Conservation (phyloP, 345 rosid genomes). For the Aegle marmelos region DNA sequence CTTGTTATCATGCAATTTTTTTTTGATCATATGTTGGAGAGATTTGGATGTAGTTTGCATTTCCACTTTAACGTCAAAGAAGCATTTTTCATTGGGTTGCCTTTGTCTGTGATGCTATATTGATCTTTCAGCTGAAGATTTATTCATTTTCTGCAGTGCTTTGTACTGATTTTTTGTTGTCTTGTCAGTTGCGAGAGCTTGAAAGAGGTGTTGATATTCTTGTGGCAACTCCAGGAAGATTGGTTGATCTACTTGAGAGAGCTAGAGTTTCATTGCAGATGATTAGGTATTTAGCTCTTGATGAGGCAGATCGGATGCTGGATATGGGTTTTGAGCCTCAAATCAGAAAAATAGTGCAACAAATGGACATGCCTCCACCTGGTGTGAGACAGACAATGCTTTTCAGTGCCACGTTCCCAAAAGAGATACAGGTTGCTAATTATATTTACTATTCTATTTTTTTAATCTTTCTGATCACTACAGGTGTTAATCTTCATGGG, state of each 20-base stretch:
- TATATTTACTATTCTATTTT: background rate
- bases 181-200: constrained; percentile 80
- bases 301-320: constrained; percentile 98
- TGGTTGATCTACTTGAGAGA: constrained; percentile 93
- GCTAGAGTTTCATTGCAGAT: constrained; percentile 92
- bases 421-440: constrained; percentile 82
- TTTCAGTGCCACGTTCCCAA: constrained; percentile 98
- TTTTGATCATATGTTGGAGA: background rate
- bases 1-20: background rate
- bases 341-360: constrained; percentile 91
- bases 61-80: background rate
- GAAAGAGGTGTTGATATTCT: constrained; percentile 98
- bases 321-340: constrained; percentile 99
- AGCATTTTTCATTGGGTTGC: background rate
- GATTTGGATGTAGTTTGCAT: background rate
- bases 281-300: constrained; percentile 85
- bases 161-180: constrained; percentile 10
- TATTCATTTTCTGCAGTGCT: background rate
- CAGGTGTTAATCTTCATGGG: background rate
- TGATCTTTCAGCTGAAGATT: background rate
- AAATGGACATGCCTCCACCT: constrained; percentile 96
- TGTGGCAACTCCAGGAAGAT: constrained; percentile 97
- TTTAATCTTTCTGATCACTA: background rate
- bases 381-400: constrained; percentile 91
- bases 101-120: background rate